Conservation (phyloP, 2,329 filamentous ascomycete genomes). For the Colletotrichum sp. region DNA sequence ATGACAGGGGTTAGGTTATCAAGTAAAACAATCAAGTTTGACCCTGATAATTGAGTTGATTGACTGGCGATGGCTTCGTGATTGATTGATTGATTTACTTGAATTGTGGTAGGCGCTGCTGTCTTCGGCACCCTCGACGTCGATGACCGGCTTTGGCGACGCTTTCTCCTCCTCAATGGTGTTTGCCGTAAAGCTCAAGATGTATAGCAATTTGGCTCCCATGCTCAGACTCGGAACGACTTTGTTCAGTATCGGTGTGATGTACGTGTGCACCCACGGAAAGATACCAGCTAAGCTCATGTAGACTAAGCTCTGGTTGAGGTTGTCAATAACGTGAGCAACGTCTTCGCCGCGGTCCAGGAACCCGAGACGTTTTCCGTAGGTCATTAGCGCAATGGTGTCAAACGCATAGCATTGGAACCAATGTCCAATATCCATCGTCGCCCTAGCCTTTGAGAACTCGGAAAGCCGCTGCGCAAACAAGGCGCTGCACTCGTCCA, state of each 20-base stretch:
- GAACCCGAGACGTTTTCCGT: constrained; percentile 43
- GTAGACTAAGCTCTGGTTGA: constrained; percentile 39
- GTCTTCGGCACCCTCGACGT: background rate
- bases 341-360: constrained; percentile 50
- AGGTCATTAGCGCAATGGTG: constrained; percentile 55
- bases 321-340: constrained; percentile 40
- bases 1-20: no score
- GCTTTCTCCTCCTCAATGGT: constrained; percentile 32
- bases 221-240: constrained; percentile 26
- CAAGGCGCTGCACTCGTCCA: constrained; percentile 48
- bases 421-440: constrained; percentile 44
- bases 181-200: constrained; percentile 31
- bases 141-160: constrained; percentile 13
- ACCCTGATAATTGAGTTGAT: no score
- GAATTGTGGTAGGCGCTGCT: no score
- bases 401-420: constrained; percentile 54
- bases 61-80: no score
- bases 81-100: no score
- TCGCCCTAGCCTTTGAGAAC: constrained; percentile 30
- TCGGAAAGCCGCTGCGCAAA: constrained; percentile 41
- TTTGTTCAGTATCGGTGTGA: constrained; percentile 33
- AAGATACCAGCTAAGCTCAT: constrained; percentile 44
- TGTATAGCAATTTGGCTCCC: constrained; percentile 5
- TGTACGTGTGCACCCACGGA: constrained; percentile 36
- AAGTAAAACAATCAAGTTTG: no score